A percentile compares a stretch with the other conserved stretches of the same genome.
Evolutionary conservation across 495 filamentous ascomycete species (phyloP).

Genomic region (Penicillium riverlandense): DNA sequence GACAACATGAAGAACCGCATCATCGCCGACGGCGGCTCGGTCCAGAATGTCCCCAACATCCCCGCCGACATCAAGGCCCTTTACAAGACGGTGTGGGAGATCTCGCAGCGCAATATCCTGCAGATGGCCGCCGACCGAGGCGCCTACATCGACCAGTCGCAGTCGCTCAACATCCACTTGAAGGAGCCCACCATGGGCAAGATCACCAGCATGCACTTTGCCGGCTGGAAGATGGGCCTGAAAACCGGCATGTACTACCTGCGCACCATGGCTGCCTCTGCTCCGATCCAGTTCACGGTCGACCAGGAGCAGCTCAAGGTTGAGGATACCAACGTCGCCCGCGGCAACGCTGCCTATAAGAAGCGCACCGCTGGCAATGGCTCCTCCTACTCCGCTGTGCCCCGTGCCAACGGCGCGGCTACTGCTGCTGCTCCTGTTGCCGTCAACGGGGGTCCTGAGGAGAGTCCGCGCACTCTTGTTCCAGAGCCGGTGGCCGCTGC

Average conservation of each 20-base stretch:
- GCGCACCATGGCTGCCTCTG: conserved; percentile 91
- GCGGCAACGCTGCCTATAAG: conserved; percentile 49
- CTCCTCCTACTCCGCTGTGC: conserved; percentile 48
- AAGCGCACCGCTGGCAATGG: conserved; percentile 52
- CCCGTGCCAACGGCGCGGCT: conserved; percentile 41
- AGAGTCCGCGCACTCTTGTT: conserved; percentile 66
- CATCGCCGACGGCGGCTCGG: conserved; percentile 91
- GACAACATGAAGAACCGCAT: conserved; percentile 99
- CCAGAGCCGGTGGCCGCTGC: conserved; percentile 56
- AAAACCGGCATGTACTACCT: conserved; percentile 99
- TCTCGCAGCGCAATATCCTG: conserved; percentile 89
- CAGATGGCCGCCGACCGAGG: conserved; percentile 98
- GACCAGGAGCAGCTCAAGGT: conserved; percentile 95
- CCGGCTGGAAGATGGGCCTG: conserved; percentile 96
- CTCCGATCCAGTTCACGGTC: conserved; percentile 98
- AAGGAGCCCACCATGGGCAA: conserved; percentile 99
- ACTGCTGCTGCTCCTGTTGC: conserved; percentile 1
- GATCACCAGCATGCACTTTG: conserved; percentile 98
- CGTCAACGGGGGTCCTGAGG: conserved; percentile 26
- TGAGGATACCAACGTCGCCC: conserved; percentile 73
- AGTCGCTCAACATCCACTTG: conserved; percentile 98
- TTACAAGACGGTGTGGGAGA: conserved; percentile 99
- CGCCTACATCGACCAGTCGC: conserved; percentile 97
- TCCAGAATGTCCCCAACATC: conserved; percentile 94
- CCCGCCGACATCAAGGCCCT: conserved; percentile 91